Evolutionary conservation across 257 asterid genomes (phyloP).

Genomic region (Fraxinus americana): DNA sequence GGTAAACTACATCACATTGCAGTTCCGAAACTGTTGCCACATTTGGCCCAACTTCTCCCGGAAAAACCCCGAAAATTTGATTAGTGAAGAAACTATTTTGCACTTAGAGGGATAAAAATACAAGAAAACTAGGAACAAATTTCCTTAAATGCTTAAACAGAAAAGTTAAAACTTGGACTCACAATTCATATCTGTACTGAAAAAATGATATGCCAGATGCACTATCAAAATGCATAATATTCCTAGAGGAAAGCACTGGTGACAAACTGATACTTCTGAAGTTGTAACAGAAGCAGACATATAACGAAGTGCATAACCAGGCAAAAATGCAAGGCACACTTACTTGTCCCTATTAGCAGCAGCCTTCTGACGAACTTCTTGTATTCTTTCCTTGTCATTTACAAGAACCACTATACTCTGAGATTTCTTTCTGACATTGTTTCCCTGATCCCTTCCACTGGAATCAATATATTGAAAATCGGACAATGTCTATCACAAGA

Average conservation of each 20-base stretch:
- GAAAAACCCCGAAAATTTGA: background rate
- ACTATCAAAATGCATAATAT: too few relatives aligned
- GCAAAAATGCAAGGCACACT: conserved; percentile 32
- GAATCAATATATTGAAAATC: conserved; percentile 96
- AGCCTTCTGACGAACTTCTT: conserved; percentile 94
- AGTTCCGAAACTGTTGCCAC: background rate
- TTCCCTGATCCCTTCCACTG: conserved; percentile 94
- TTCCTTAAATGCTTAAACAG: too few relatives aligned
- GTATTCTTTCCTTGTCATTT: conserved; percentile 93
- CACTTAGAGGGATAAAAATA: too few relatives aligned
- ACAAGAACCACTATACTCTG: conserved; percentile 88
- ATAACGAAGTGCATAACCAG: conserved; percentile 18
- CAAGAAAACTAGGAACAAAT: too few relatives aligned
- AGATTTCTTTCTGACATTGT: conserved; percentile 90
- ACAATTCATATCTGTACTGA: too few relatives aligned
- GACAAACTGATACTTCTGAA: conserved; percentile 2
- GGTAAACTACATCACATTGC: background rate
- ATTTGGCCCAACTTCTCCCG: background rate
- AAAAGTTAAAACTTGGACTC: too few relatives aligned
- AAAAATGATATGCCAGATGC: too few relatives aligned
- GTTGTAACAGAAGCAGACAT: conserved; percentile 9
- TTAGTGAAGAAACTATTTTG: too few relatives aligned
- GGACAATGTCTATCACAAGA: conserved; percentile 68
- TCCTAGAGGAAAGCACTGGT: background rate
- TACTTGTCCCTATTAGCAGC: conserved; percentile 89